phyloP scores from a whole-genome alignment of 2,329 filamentous ascomycete genomes.

The Dactylellina cionopaga region DNA sequence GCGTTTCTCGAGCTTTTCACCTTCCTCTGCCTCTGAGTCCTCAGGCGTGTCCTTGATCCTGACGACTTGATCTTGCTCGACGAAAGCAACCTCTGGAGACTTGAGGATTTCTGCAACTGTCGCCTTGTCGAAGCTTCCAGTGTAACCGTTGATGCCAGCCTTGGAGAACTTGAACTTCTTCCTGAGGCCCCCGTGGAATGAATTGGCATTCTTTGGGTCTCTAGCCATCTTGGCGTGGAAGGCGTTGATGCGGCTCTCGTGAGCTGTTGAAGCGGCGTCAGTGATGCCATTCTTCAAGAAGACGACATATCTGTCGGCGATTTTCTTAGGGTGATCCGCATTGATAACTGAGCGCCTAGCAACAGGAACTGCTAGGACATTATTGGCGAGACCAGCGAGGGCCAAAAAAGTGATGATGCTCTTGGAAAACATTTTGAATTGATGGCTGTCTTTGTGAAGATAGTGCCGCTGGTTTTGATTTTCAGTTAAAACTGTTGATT shows the following conservation, averaged over 20 bases:
- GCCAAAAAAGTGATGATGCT: not conserved
- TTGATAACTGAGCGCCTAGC: conserved; percentile 11
- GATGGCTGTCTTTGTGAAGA: not conserved
- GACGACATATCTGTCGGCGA: conserved; percentile 53
- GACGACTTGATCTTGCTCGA: conserved; percentile 52
- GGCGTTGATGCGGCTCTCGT: conserved; percentile 27
- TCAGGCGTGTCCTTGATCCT: conserved; percentile 17
- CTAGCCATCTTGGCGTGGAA: conserved; percentile 38
- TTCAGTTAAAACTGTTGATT: too few species aligned
- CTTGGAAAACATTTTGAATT: conserved; percentile 5
- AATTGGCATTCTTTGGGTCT: conserved; percentile 26
- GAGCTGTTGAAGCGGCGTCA: conserved; percentile 37
- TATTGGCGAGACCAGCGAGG: not conserved
- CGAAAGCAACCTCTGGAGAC: conserved; percentile 49
- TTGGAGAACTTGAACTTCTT: conserved; percentile 33
- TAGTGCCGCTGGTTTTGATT: too few species aligned
- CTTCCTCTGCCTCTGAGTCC: conserved; percentile 35
- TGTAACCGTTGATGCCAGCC: conserved; percentile 41
- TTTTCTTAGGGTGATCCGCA: not conserved
- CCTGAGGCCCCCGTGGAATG: conserved; percentile 47
- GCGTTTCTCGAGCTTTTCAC: conserved; percentile 9
- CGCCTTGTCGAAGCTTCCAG: conserved; percentile 38
- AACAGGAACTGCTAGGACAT: not conserved
- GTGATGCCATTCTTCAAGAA: conserved; percentile 48
- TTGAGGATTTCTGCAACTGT: conserved; percentile 52